These are phyloP conservation scores for Xylaria castorea DNA, from an alignment of 495 filamentous ascomycete species.

Conservation along the genomic window DNA sequence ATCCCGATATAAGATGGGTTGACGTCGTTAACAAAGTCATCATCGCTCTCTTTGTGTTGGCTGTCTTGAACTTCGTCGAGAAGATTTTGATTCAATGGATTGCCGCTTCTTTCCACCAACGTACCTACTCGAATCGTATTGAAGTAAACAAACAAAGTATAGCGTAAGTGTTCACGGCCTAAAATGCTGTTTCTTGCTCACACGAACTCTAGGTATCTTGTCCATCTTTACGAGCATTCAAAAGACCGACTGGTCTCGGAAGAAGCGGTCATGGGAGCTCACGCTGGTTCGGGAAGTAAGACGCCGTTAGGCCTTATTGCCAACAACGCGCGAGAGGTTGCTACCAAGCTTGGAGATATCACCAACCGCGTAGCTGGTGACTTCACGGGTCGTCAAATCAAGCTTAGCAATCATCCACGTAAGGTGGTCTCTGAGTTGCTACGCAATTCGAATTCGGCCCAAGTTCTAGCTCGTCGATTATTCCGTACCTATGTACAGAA, in stretches of 20 bases:
- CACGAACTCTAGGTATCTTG: slow-evolving; percentile 58
- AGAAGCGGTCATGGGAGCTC: slow-evolving; percentile 64
- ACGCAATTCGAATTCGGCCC: slow-evolving; percentile 72
- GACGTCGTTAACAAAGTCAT: slow-evolving; percentile 85
- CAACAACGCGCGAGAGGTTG: slow-evolving; percentile 72
- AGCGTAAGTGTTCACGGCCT: slow-evolving; percentile 44
- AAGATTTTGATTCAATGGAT: slow-evolving; percentile 97
- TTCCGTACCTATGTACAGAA: slow-evolving; percentile 86
- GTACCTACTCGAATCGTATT: slow-evolving; percentile 92
- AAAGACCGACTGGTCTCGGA: slow-evolving; percentile 73
- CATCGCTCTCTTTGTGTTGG: slow-evolving; percentile 78
- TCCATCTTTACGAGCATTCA: slow-evolving; percentile 83
- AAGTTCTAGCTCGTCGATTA: slow-evolving; percentile 88
- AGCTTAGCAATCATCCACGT: slow-evolving; percentile 78
- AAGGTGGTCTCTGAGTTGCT: slow-evolving; percentile 85
- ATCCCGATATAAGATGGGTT: slow-evolving; percentile 70
- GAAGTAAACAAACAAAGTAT: slow-evolving; percentile 93
- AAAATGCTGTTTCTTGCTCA: slow-evolving; percentile 20
- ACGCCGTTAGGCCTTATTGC: slow-evolving; percentile 77
- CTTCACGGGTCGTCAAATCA: slow-evolving; percentile 83
- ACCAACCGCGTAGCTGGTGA: slow-evolving; percentile 93
- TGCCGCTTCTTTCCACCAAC: slow-evolving; percentile 87
- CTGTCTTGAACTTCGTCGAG: slow-evolving; percentile 82
- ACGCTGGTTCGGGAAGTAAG: slow-evolving; percentile 61
- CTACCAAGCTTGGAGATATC: slow-evolving; percentile 83